Evolutionary conservation across 768 basidiomycete species (phyloP), one percentile per base, ranked within the genome.

Genomic region (Hygrocybe punicea): DNA sequence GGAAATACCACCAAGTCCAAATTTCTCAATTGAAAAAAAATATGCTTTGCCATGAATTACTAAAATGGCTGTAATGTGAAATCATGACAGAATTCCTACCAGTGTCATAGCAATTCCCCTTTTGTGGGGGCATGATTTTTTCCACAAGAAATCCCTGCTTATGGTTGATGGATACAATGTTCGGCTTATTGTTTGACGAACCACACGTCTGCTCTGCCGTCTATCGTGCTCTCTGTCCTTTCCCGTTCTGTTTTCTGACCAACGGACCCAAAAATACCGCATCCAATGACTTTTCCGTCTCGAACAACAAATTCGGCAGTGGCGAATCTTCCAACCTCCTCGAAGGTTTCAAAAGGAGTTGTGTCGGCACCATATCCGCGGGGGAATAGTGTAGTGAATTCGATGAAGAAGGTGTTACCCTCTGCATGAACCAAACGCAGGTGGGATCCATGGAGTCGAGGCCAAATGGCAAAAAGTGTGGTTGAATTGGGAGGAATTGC

Each of bases 371-470:
- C 77, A 48, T 72, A 78, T 4, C 78, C 76, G 0, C 69, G 23
- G 1, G 74, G 71, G 59, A 72, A 77, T 2, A 76, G 62, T 2
- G 60, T 60, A 6, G 71, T 66, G 2, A 64, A 51, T 10, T 54
- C 21, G 4, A 69, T 34, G 0, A 44, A 44, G 54, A 73, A 76
- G 6, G 54, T 36, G 9, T 61, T 33, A 9, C 58, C 68, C 23
- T 58, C 54, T 35, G 34, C 21, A 53, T 62, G 63, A 16, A 40
- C 55, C 53, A 74, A 49, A 4, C 74, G 72, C 16, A 76, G 36
- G 58, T 80, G 78, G n/a, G 73, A 69, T 0, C 69, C 63, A 71
- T 71, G 76, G 29, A 69, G 24, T 11, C 69, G 70, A 2, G 69
- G 65, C 69, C 73, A 75, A 14, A 58, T 63, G 0, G 68, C 69